These are phyloP conservation scores for Phytopythium sindhum DNA, from an alignment of 352 stramenopile genomes.

Conservation along the genomic window DNA sequence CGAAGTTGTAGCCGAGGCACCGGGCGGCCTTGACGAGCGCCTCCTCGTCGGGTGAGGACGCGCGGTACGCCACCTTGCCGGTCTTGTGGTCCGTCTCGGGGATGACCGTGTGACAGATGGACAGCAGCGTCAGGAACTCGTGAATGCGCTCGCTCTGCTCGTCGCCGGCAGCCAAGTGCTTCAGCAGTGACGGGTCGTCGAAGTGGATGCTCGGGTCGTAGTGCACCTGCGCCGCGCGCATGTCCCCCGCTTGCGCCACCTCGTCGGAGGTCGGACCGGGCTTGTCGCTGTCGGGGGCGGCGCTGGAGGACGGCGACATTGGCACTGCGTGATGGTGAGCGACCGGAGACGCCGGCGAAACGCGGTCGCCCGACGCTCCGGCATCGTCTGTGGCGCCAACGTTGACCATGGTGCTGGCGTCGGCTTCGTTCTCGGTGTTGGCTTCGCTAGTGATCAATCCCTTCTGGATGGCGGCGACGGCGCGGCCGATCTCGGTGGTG, in stretches of 20 bases:
- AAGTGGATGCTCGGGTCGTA: slow-evolving; percentile 51
- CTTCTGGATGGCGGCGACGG: slow-evolving; percentile 67
- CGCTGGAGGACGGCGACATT: slow-evolving; percentile 1
- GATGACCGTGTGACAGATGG: slow-evolving; percentile 68
- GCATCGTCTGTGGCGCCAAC: slow-evolving; percentile 4
- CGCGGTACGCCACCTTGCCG: slow-evolving; percentile 34
- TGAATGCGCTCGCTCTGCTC: slow-evolving; percentile 35
- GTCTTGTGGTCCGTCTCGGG: slow-evolving; percentile 63
- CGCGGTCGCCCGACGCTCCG: background rate
- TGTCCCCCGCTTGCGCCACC: slow-evolving; percentile 8
- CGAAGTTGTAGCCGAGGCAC: slow-evolving; percentile 60
- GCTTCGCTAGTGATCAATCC: background rate
- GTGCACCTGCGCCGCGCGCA: slow-evolving; percentile 42
- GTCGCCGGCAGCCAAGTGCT: slow-evolving; percentile 30
- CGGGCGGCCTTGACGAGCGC: slow-evolving; percentile 60
- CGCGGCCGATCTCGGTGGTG: slow-evolving; percentile 91
- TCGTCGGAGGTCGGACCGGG: background rate
- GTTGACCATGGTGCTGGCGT: background rate
- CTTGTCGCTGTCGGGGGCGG: slow-evolving; percentile 3
- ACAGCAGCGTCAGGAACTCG: slow-evolving; percentile 57
- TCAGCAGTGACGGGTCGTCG: slow-evolving; percentile 40
- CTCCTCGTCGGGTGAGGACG: slow-evolving; percentile 67
- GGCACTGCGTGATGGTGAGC: background rate
- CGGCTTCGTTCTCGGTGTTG: background rate
- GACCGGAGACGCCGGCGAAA: slow-evolving; percentile 7